These are phyloP conservation scores for Pleurotus salmoneostramineus DNA, from an alignment of 768 basidiomycete genomes.

Conservation along the genomic window DNA sequence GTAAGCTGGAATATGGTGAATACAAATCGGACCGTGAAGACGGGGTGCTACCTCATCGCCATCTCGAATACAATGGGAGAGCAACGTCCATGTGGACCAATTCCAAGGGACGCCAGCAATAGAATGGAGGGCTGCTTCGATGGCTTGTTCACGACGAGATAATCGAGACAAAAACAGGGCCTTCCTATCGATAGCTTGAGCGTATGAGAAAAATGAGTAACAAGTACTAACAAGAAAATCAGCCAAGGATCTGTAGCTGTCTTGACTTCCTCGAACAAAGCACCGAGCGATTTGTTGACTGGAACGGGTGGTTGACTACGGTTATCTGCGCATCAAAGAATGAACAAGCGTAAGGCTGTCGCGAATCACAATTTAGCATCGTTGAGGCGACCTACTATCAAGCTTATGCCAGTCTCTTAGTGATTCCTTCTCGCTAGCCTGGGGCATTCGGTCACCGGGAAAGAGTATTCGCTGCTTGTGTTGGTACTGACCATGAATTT, in stretches of 20 bases:
- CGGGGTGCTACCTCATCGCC: constrained; percentile 70
- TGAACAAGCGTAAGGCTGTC: not conserved
- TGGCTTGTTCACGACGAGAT: constrained; percentile 79
- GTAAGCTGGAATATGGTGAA: constrained; percentile 31
- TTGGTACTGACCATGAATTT: constrained; percentile 71
- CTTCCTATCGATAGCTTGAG: constrained; percentile 46
- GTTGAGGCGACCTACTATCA: constrained; percentile 47
- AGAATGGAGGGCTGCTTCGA: constrained; percentile 74
- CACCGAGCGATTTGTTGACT: constrained; percentile 52
- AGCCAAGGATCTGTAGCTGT: constrained; percentile 74
- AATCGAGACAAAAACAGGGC: constrained; percentile 80
- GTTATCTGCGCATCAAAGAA: constrained; percentile 41
- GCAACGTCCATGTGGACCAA: constrained; percentile 88
- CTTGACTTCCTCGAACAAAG: constrained; percentile 57
- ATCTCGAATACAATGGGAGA: constrained; percentile 77
- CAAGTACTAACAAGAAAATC: constrained; percentile 65
- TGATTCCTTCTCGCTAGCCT: constrained; percentile 84
- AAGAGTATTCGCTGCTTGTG: constrained; percentile 3
- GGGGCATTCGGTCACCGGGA: constrained; percentile 9
- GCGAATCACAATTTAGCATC: not conserved
- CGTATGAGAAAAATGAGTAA: constrained; percentile 2
- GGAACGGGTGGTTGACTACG: constrained; percentile 67
- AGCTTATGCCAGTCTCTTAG: constrained; percentile 83
- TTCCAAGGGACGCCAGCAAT: constrained; percentile 85
- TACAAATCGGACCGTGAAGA: not conserved